Evolutionary conservation across 495 filamentous ascomycete species (phyloP).

Genomic region (Sordaria brevicollis): DNA sequence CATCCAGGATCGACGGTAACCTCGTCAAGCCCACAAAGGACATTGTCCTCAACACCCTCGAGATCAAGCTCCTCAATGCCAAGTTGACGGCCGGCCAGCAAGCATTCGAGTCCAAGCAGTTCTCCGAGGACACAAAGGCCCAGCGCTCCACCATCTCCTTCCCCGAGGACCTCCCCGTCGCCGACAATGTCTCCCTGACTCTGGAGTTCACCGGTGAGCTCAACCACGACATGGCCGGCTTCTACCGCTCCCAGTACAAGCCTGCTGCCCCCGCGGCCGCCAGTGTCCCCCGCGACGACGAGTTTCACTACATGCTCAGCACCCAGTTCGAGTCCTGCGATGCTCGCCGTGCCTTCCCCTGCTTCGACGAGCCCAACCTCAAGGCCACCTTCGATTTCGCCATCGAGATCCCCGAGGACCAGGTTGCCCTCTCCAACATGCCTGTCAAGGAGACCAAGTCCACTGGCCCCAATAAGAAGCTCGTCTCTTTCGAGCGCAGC

Average conservation of each 20-base stretch:
- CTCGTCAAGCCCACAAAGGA: constrained; percentile 53
- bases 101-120: constrained; percentile 48
- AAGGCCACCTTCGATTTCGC: constrained; percentile 92
- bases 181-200: constrained; percentile 49
- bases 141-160: constrained; percentile 73
- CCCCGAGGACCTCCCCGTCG: constrained; percentile 50
- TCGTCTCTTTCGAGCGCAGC: constrained; percentile 73
- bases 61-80: constrained; percentile 51
- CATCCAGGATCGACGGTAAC: constrained; percentile 37
- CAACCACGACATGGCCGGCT: constrained; percentile 93
- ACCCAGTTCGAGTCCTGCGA: constrained; percentile 97
- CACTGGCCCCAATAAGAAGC: constrained; percentile 54
- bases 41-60: constrained; percentile 63
- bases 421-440: constrained; percentile 91
- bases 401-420: constrained; percentile 79
- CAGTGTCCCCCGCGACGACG: constrained; percentile 66
- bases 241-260: constrained; percentile 93
- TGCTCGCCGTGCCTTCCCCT: constrained; percentile 87
- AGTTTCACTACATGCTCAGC: constrained; percentile 85
- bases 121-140: constrained; percentile 67
- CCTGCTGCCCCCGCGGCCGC: constrained; percentile 54
- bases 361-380: constrained; percentile 95
- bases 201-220: constrained; percentile 78
- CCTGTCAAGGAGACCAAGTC: constrained; percentile 59
- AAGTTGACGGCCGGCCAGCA: constrained; percentile 34